Conservation (phyloP, 768 basidiomycete species). For the Grammothele lineata region DNA sequence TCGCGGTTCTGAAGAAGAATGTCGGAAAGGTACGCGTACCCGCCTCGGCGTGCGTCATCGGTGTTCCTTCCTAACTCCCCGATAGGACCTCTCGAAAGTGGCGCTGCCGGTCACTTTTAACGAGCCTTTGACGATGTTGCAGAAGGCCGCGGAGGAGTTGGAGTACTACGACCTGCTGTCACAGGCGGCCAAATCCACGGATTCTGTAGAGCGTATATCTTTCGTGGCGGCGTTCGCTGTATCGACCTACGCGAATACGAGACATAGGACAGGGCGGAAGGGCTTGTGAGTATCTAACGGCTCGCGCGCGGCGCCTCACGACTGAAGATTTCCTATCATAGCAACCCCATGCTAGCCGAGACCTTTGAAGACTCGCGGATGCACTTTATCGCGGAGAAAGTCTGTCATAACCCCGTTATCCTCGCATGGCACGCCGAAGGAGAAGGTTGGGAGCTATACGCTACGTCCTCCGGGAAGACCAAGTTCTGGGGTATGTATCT, state of each 20-base stretch:
- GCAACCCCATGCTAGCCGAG: constrained; percentile 86
- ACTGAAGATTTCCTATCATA: too few species aligned
- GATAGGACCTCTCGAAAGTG: constrained; percentile 78
- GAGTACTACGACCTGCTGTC: constrained; percentile 73
- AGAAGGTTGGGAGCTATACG: constrained; percentile 67
- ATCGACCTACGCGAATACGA: constrained; percentile 79
- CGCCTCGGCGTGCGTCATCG: too few species aligned
- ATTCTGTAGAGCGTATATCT: constrained; percentile 65
- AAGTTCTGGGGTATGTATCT: constrained; percentile 80
- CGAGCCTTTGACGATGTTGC: constrained; percentile 79
- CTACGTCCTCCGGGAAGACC: constrained; percentile 77
- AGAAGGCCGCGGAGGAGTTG: constrained; percentile 78
- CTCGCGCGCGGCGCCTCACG: too few species aligned
- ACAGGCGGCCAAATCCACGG: constrained; percentile 52
- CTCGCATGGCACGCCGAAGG: constrained; percentile 87
- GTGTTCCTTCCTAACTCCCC: too few species aligned
- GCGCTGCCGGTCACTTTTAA: constrained; percentile 89
- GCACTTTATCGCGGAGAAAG: constrained; percentile 85
- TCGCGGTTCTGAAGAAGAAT: constrained; percentile 81
- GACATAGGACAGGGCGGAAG: constrained; percentile 76
- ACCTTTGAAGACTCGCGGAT: constrained; percentile 82
- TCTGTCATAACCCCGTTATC: constrained; percentile 78
- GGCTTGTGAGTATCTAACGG: constrained; percentile 84
- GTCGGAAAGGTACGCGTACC: constrained; percentile 66
- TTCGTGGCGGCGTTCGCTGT: constrained; percentile 83